phyloP scores from a whole-genome alignment of 192 early-diverging fungal genomes.

The Pilaira anomala region DNA sequence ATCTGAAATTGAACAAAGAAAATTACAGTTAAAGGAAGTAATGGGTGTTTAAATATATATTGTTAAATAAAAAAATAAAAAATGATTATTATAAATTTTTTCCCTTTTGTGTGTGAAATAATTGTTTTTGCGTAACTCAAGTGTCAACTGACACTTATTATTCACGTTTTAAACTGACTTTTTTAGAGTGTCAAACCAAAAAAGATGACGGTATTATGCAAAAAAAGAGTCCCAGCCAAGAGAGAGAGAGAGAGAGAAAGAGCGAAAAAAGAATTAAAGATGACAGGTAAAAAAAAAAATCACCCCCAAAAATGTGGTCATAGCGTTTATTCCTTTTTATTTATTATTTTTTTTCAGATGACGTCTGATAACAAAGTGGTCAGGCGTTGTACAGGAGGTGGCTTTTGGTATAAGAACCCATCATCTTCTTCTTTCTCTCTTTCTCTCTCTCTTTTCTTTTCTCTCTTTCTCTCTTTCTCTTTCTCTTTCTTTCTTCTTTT shows the following conservation, averaged over 20 bases:
- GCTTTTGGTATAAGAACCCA: constrained; percentile 5
- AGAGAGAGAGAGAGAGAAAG: too few species aligned
- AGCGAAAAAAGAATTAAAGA: too few species aligned
- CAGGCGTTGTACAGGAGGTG: not conserved
- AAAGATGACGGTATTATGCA: not conserved
- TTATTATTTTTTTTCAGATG: too few species aligned
- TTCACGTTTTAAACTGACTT: constrained; percentile 9
- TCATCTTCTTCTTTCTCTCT: not conserved
- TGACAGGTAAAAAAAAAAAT: too few species aligned
- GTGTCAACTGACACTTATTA: constrained; percentile 13
- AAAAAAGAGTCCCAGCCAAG: too few species aligned
- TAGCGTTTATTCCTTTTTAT: constrained; percentile 1
- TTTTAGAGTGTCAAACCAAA: constrained; percentile 5
- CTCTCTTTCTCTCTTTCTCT: not conserved
- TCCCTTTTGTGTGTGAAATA: not conserved
- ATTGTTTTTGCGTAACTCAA: constrained; percentile 13
- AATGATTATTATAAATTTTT: not conserved
- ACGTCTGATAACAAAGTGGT: constrained; percentile 4
- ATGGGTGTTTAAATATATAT: constrained; percentile 22
- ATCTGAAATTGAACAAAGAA: constrained; percentile 23
- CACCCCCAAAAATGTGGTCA: not conserved
- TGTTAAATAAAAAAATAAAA: too few species aligned
- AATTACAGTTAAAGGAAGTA: constrained; percentile 20
- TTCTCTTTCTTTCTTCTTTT: too few species aligned
- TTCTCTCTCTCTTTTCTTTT: not conserved